A percentile compares a stretch with the other conserved stretches of the same genome.
These are phyloP conservation scores for Hortiboletus rubellus DNA, from an alignment of 1,284 basidiomycete species.

Conservation along the genomic window DNA sequence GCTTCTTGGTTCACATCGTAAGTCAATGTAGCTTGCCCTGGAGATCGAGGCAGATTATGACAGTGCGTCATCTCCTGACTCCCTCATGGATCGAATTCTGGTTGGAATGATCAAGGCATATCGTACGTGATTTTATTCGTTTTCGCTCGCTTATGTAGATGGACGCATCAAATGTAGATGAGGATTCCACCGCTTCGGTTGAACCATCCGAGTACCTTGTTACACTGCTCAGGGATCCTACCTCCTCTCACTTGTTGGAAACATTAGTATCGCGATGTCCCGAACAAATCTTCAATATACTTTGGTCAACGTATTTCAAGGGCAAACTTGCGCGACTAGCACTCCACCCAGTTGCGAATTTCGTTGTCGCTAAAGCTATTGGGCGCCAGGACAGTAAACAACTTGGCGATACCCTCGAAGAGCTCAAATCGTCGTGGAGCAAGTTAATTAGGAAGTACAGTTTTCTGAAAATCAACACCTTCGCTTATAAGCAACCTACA, in stretches of 20 bases:
- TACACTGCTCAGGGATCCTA: conserved; percentile 79
- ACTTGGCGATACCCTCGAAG: conserved; percentile 57
- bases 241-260: conserved; percentile 87
- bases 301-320: conserved; percentile 81
- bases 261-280: conserved; percentile 68
- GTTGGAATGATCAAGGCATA: conserved; percentile 75
- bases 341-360: conserved; percentile 88
- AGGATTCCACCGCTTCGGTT: conserved; percentile 35
- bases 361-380: conserved; percentile 80
- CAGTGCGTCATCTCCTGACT: conserved; percentile 59
- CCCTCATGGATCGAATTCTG: conserved; percentile 80
- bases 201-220: conserved; percentile 74
- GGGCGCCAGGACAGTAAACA: conserved; percentile 56
- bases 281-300: conserved; percentile 54
- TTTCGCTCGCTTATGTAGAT: background rate
- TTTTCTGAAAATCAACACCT: conserved; percentile 17
- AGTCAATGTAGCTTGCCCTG: conserved; percentile 62
- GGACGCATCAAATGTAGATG: conserved; percentile 32
- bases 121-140: conserved; percentile 45
- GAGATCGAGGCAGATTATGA: conserved; percentile 74
- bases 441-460: conserved; percentile 53
- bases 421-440: conserved; percentile 55
- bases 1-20: background rate
- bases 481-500: conserved; percentile 21
- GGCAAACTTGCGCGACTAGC: conserved; percentile 72